These are phyloP conservation scores for Candida methanosorbosa DNA, from an alignment of 805 yeast genomes.

Conservation along the genomic window DNA sequence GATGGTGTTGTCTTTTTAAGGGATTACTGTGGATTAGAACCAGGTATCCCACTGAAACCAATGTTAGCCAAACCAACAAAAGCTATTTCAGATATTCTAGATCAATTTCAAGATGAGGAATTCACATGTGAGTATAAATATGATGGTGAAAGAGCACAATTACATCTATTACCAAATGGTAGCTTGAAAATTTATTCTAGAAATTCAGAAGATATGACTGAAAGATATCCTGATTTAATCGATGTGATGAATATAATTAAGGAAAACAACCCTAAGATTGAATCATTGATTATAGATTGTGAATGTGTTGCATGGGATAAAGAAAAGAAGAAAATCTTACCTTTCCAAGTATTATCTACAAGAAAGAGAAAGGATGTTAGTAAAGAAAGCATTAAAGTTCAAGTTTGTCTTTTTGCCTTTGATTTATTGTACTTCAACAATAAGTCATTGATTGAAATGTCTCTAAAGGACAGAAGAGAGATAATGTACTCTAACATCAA, in stretches of 20 bases:
- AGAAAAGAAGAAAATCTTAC: constrained; percentile 67
- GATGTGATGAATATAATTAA: constrained; percentile 48
- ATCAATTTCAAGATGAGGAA: constrained; percentile 72
- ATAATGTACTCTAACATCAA: constrained; percentile 47
- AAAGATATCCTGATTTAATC: constrained; percentile 85
- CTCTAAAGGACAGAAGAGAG: constrained; percentile 65
- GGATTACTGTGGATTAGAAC: constrained; percentile 65
- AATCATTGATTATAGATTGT: constrained; percentile 76
- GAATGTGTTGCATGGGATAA: constrained; percentile 98
- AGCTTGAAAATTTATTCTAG: constrained; percentile 76
- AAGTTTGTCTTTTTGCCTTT: constrained; percentile 88
- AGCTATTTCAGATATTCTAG: constrained; percentile 84
- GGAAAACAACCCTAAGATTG: constrained; percentile 23
- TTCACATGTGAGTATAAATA: constrained; percentile 96
- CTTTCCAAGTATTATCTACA: constrained; percentile 89
- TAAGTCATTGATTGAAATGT: constrained; percentile 54
- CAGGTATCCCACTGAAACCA: constrained; percentile 94
- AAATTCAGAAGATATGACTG: constrained; percentile 95
- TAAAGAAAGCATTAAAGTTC: constrained; percentile 78
- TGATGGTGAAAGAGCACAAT: constrained; percentile 97
- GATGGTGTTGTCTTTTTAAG: constrained; percentile 60
- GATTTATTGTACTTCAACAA: constrained; percentile 75
- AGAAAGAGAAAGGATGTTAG: constrained; percentile 92
- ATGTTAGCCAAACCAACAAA: constrained; percentile 98
- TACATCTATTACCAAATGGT: constrained; percentile 65